Conservation (phyloP, 331 rosid species). For the Pyrus hybrid region DNA sequence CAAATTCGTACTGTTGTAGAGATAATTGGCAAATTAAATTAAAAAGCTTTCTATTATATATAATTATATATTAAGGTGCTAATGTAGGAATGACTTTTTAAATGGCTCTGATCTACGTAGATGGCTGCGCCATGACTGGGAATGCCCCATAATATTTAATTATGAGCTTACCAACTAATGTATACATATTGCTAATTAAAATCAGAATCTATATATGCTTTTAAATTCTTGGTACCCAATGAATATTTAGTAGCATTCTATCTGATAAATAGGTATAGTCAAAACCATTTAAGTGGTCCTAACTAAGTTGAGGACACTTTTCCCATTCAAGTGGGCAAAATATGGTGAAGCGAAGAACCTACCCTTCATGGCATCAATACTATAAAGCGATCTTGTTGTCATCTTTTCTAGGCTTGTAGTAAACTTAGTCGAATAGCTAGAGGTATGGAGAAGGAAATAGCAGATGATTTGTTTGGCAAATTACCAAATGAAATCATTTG, state of each 20-base stretch:
- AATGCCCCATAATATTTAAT: too few species aligned
- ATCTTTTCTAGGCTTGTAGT: not conserved
- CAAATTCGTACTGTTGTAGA: too few species aligned
- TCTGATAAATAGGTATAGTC: not conserved
- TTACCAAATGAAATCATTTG: conserved; percentile 54
- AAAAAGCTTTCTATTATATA: not conserved
- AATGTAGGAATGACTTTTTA: too few species aligned
- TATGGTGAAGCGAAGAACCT: not conserved
- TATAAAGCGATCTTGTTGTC: not conserved
- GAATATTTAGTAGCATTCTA: not conserved
- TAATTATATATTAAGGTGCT: too few species aligned
- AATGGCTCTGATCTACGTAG: not conserved
- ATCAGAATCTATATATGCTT: not conserved
- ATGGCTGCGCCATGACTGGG: too few species aligned
- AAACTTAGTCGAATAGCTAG: not conserved
- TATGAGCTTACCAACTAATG: too few species aligned
- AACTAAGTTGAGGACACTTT: not conserved
- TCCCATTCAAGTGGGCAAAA: not conserved
- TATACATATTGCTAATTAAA: too few species aligned
- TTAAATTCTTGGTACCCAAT: not conserved
- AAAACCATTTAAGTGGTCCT: not conserved
- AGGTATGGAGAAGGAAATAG: not conserved
- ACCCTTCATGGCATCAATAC: not conserved
- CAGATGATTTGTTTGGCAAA: conserved; percentile 7
- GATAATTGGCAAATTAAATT: too few species aligned